These are phyloP conservation scores for Cystobasidium sp. DNA, from an alignment of 1,284 basidiomycete genomes.

Conservation along the genomic window DNA sequence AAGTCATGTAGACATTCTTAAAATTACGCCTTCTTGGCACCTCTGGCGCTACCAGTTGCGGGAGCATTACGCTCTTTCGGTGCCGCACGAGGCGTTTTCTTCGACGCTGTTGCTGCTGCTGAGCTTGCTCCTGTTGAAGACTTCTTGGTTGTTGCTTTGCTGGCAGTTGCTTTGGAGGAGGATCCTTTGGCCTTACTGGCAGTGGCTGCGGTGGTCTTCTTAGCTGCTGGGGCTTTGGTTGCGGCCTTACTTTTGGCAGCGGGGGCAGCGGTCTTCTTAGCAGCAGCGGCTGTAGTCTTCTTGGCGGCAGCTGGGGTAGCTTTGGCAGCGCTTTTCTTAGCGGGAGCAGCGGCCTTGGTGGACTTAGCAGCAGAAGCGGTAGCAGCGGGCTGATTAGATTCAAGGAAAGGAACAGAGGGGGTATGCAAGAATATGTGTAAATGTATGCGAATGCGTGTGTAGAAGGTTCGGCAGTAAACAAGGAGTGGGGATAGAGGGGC, in stretches of 20 bases:
- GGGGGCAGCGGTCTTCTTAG: conserved; percentile 34
- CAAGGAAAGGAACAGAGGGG: too few species aligned
- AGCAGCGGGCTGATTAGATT: conserved; percentile 7
- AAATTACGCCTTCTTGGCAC: conserved; percentile 39
- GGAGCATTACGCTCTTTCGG: conserved; percentile 36
- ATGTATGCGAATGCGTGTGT: too few species aligned
- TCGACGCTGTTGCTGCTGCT: conserved; percentile 14
- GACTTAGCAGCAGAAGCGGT: conserved; percentile 26
- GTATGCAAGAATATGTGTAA: too few species aligned
- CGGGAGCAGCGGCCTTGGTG: conserved; percentile 24
- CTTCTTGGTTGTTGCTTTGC: not conserved
- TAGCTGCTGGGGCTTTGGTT: conserved; percentile 6
- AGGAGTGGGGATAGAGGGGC: too few species aligned
- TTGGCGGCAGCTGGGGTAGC: conserved; percentile 39
- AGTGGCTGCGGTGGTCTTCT: conserved; percentile 13
- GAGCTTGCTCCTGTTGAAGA: not conserved
- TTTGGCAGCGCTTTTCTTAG: conserved; percentile 37
- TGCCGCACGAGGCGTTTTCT: conserved; percentile 30
- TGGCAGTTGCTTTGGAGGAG: not conserved
- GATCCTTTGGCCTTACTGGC: conserved; percentile 36
- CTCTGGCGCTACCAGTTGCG: conserved; percentile 18
- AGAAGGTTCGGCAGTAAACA: too few species aligned
- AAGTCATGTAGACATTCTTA: conserved; percentile 24
- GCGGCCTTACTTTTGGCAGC: conserved; percentile 20
- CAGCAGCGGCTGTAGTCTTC: conserved; percentile 35